A percentile compares a stretch with the other conserved stretches of the same genome.
phyloP scores from a whole-genome alignment of 2,329 filamentous ascomycete genomes.

The Celoporthe dispersa region DNA sequence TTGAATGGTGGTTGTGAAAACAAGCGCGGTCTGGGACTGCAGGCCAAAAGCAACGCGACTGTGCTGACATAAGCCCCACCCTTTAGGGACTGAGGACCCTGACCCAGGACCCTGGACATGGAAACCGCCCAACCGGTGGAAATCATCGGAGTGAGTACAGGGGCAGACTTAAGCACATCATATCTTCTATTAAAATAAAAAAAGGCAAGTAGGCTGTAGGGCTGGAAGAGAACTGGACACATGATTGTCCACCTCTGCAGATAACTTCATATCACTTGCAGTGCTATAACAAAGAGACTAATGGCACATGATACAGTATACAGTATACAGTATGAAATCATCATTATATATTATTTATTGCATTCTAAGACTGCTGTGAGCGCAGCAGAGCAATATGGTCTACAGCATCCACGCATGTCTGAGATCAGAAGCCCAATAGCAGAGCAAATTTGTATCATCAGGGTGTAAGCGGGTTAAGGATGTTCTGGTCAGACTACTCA shows the following conservation, averaged over 20 bases:
- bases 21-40: background rate
- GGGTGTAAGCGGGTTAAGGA: background rate
- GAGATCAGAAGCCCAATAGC: background rate
- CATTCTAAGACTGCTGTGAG: background rate
- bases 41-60: background rate
- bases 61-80: background rate
- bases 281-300: background rate
- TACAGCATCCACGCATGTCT: background rate
- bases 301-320: background rate
- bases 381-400: background rate
- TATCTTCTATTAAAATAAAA: background rate
- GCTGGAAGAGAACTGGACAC: background rate
- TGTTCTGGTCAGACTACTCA: background rate
- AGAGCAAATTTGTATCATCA: background rate
- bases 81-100: too few relatives aligned
- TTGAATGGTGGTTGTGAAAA: conserved; percentile 4
- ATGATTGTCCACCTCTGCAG: background rate
- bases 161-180: background rate
- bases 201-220: background rate
- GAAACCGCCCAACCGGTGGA: background rate
- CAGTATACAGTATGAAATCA: background rate
- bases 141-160: background rate
- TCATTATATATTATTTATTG: background rate
- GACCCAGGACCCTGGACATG: background rate
- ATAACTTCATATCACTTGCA: background rate